These are phyloP conservation scores for Carex arenaria DNA, from an alignment of 202 grass and related monocot genomes.

Conservation along the genomic window DNA sequence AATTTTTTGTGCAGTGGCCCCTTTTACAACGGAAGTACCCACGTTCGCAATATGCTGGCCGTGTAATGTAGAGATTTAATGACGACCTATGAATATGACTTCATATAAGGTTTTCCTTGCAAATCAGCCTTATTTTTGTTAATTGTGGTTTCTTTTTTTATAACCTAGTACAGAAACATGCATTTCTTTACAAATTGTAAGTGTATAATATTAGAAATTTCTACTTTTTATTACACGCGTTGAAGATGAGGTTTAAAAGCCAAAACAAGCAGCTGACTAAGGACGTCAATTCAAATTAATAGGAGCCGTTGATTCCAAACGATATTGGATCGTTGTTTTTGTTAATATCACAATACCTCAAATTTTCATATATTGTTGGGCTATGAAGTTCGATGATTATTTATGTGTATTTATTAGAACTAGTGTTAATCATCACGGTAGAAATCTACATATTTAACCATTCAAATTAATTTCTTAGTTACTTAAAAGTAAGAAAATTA, in stretches of 20 bases:
- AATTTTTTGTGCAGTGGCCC: constrained; percentile 89
- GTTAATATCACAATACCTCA: background rate
- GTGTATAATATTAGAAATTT: background rate
- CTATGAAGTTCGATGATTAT: background rate
- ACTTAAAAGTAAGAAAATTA: too few relatives aligned
- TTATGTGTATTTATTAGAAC: too few relatives aligned
- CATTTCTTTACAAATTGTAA: background rate
- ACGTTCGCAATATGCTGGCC: constrained; percentile 40
- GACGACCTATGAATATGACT: background rate
- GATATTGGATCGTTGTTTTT: background rate
- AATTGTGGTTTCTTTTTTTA: background rate
- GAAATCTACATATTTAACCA: too few relatives aligned
- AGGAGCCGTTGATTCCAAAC: background rate
- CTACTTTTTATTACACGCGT: background rate
- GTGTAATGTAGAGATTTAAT: constrained; percentile 28
- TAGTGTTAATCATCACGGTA: background rate
- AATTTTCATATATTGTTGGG: background rate
- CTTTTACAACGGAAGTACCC: constrained; percentile 58
- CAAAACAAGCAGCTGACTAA: background rate
- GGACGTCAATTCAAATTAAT: background rate
- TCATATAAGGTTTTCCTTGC: background rate
- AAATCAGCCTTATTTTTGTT: background rate
- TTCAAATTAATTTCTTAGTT: background rate
- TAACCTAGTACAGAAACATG: background rate
- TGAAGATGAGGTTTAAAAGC: background rate